Evolutionary conservation across 169 alveolate species (phyloP).

Genomic region (Besnoitia besnoiti): DNA sequence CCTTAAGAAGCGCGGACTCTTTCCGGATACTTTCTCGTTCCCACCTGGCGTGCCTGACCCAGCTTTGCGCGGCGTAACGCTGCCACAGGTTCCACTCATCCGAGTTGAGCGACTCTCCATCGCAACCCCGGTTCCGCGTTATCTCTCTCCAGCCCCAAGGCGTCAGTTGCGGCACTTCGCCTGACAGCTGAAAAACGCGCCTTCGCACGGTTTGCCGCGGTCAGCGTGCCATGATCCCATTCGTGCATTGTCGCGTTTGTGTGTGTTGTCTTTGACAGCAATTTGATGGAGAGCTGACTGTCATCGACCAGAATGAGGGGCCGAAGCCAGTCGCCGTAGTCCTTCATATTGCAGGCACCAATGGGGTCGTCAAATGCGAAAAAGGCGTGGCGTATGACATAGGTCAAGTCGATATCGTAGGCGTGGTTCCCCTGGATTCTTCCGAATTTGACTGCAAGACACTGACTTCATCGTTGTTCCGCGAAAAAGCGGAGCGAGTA

Average conservation of each 20-base stretch:
- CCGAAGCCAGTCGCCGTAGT: slow-evolving; percentile 38
- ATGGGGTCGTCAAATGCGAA: slow-evolving; percentile 44
- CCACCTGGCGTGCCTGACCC: no score
- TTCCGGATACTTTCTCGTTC: no score
- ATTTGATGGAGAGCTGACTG: slow-evolving; percentile 52
- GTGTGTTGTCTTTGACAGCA: no score
- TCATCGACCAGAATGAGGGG: slow-evolving; percentile 11
- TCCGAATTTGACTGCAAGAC: slow-evolving; percentile 32
- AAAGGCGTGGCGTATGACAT: slow-evolving; percentile 40
- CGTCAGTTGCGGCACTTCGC: not conserved
- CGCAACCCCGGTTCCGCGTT: no score
- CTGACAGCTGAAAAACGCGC: not conserved
- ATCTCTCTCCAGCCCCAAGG: not conserved
- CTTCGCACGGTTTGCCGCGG: not conserved
- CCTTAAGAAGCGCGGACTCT: no score
- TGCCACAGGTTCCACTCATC: no score
- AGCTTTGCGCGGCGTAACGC: no score
- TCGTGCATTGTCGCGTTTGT: not conserved
- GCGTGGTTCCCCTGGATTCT: slow-evolving; percentile 7
- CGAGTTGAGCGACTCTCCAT: no score
- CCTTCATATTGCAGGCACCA: slow-evolving; percentile 25
- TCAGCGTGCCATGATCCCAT: no score
- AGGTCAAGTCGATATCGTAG: slow-evolving; percentile 37
- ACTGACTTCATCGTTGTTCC: slow-evolving; percentile 15
- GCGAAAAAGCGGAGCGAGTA: slow-evolving; percentile 43